These are phyloP conservation scores for Yarrowia galli DNA, from an alignment of 1,139 yeast genomes.

Conservation along the genomic window DNA sequence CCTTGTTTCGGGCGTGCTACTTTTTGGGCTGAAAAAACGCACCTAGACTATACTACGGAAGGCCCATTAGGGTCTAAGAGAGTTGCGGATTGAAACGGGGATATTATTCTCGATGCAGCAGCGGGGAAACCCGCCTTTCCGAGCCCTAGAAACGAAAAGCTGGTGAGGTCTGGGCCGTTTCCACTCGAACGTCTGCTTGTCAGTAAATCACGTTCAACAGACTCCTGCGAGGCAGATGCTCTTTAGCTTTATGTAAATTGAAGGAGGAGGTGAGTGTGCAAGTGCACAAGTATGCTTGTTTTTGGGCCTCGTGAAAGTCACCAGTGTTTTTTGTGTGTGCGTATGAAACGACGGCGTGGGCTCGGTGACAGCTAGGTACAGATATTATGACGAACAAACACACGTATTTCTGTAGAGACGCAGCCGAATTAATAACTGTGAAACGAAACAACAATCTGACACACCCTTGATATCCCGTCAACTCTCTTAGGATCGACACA, in stretches of 20 bases:
- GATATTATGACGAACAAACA: slow-evolving; percentile 1
- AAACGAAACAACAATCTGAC: neutral
- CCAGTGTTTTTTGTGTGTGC: neutral
- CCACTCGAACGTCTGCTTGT: neutral
- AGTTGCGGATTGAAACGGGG: neutral
- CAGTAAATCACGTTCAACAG: slow-evolving; percentile 1
- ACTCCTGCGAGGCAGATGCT: neutral
- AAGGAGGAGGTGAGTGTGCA: too few relatives aligned
- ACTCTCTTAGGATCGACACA: slow-evolving; percentile 18
- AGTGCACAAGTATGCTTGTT: neutral
- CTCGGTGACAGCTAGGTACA: neutral
- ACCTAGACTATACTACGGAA: neutral
- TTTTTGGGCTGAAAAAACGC: slow-evolving; percentile 14
- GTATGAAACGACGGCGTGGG: neutral
- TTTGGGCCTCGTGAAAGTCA: neutral
- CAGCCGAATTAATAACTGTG: neutral
- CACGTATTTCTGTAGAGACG: neutral
- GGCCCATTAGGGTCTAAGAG: slow-evolving; percentile 14
- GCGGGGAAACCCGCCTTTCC: slow-evolving; percentile 6
- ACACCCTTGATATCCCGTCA: neutral
- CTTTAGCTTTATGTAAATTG: neutral
- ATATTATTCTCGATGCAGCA: slow-evolving; percentile 9
- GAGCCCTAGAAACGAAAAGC: neutral
- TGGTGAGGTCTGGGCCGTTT: neutral
- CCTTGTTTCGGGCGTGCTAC: neutral